A percentile compares a stretch with the other conserved stretches of the same genome.
phyloP scores from a whole-genome alignment of 495 filamentous ascomycete genomes.

The Durotheca rogersii region DNA sequence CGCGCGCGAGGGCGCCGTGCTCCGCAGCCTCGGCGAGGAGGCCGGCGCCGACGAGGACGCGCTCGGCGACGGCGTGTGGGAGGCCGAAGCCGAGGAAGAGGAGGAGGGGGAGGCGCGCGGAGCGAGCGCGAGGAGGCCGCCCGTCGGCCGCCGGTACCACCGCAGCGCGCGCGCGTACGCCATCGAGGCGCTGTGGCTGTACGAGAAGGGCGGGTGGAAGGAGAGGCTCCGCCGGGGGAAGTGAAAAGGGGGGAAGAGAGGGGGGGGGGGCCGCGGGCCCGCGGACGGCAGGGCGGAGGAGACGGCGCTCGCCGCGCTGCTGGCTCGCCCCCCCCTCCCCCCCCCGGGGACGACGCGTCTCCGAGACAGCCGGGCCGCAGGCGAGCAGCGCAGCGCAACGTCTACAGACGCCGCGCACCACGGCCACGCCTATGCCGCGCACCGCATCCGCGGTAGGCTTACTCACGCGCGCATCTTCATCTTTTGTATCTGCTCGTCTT shows the following conservation, averaged over 20 bases:
- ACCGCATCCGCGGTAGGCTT: too few relatives aligned
- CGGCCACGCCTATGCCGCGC: too few relatives aligned
- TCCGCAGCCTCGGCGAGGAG: too few relatives aligned
- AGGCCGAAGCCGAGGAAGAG: constrained; percentile 52
- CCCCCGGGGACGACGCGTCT: too few relatives aligned
- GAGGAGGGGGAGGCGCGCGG: constrained; percentile 32
- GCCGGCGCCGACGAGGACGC: constrained; percentile 64
- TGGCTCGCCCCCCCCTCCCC: too few relatives aligned
- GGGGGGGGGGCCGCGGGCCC: not conserved
- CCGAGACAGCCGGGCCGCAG: too few relatives aligned
- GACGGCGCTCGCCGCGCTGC: too few relatives aligned
- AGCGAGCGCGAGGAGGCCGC: constrained; percentile 67
- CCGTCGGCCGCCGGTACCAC: constrained; percentile 54
- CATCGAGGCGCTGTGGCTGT: constrained; percentile 87
- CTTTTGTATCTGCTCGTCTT: too few relatives aligned
- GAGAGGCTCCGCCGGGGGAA: constrained; percentile 35
- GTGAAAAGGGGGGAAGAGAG: not conserved
- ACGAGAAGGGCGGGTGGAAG: constrained; percentile 75
- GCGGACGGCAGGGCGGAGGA: too few relatives aligned
- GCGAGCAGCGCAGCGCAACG: too few relatives aligned
- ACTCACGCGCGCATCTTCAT: too few relatives aligned
- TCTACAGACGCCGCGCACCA: too few relatives aligned
- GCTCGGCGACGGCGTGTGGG: constrained; percentile 59
- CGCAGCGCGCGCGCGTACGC: constrained; percentile 74
- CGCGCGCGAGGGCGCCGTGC: constrained; percentile 72